Conservation (phyloP, 768 basidiomycete genomes). For the Aureoboletus auriporus region DNA sequence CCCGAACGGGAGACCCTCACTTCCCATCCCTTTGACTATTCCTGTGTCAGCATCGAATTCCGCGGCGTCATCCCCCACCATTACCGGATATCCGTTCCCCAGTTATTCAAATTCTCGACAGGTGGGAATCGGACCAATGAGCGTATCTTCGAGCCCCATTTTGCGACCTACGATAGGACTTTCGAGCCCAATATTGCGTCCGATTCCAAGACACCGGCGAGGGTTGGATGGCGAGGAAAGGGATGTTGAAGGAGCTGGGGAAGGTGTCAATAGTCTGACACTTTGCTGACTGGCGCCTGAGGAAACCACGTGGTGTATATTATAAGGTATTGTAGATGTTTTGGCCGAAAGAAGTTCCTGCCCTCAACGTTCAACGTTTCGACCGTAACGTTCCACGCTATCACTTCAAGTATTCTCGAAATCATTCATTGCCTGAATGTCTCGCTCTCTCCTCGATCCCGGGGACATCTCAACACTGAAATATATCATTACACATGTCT, state of each 20-base stretch:
- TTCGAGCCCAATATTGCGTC: constrained; percentile 72
- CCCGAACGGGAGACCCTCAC: constrained; percentile 56
- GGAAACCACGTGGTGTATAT: too few relatives aligned
- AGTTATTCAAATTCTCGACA: constrained; percentile 34
- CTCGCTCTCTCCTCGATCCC: too few relatives aligned
- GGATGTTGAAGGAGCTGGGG: constrained; percentile 76
- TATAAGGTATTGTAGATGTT: too few relatives aligned
- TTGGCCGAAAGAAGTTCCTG: too few relatives aligned
- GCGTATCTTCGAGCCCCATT: constrained; percentile 70
- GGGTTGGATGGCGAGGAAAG: constrained; percentile 57
- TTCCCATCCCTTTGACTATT: constrained; percentile 62
- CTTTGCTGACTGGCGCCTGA: constrained; percentile 21
- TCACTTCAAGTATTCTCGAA: too few relatives aligned
- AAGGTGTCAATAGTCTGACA: constrained; percentile 65
- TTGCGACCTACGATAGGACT: constrained; percentile 67
- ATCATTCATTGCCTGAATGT: too few relatives aligned
- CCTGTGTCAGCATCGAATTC: constrained; percentile 58
- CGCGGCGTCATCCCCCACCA: constrained; percentile 69
- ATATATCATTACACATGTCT: too few relatives aligned
- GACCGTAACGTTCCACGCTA: too few relatives aligned
- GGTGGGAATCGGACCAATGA: constrained; percentile 40
- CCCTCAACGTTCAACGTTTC: too few relatives aligned
- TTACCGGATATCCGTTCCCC: constrained; percentile 47
- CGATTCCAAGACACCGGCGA: constrained; percentile 52
- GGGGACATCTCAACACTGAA: too few relatives aligned